Evolutionary conservation across 2,329 filamentous ascomycete species (phyloP), one percentile per base, ranked within the genome.

Genomic region (Fusarium penzigii): DNA sequence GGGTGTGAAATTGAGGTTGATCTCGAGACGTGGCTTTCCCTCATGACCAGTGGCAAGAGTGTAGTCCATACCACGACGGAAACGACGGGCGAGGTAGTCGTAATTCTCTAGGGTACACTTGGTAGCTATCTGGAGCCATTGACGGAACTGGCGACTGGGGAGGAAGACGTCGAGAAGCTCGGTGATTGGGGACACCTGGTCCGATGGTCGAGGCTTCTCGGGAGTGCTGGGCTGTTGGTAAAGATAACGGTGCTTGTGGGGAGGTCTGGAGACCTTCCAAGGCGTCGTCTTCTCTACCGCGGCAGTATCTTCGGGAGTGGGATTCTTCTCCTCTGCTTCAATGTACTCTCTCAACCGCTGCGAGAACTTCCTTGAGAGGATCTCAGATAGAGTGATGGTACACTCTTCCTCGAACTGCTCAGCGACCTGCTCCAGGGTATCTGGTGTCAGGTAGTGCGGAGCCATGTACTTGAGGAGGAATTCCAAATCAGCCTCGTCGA

Each of bases 211-310:
- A 46, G 70, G 60, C 46, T 74, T 62, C 51, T 71, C 56, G 44
- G 71, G 57, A 48, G 73, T 72, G 45, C 65, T 78, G 59, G 73
- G 76, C 61, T 91, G 85, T 53, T 90, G 82, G 72, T 94, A 99
- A 2, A 96, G 78, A 70, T 88, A 99, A 13, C 92, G 89, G 68
- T 97, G 92, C 76, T 99, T 99, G 75, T 99, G 92, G 1, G 94
- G 94, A 39, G 94, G 94, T 32, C 84, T 82, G 7, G 94, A 90
- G 9, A 95, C 88, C 55, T 80, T 83, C 89, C 90, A 94, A 0
- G 75, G 73, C 40, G 77, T 82, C 56, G 74, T 74, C 42, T 78
- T 78, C 64, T 87, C 83, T 53, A 88, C 85, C 51, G 81, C 78
- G 1, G 71, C 66, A 42, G 80, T 83, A 14, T 75, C 70, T 14